A percentile compares a stretch with the other conserved stretches of the same genome.
Conservation (phyloP, 495 filamentous ascomycete species). For the Neurospora sp. region DNA sequence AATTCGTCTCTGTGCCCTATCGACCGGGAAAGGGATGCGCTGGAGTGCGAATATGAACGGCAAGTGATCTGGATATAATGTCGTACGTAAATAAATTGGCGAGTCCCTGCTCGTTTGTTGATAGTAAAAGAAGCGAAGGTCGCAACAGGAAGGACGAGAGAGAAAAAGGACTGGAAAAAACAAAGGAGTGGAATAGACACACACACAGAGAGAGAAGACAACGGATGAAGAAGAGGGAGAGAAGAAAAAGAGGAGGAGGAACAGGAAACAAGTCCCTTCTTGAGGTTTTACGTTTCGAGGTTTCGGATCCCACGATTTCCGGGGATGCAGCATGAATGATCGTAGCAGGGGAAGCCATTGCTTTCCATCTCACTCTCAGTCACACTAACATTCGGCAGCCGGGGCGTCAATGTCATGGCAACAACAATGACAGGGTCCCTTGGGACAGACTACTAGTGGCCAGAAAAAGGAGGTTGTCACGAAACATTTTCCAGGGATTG, state of each 20-base stretch:
- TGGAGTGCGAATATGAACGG: slow-evolving; percentile 6
- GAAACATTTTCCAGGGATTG: slow-evolving; percentile 28
- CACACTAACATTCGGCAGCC: background rate
- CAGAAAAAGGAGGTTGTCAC: slow-evolving; percentile 28
- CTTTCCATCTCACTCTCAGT: background rate
- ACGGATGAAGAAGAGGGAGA: slow-evolving; percentile 20
- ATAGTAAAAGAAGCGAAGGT: background rate
- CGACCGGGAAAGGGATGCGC: background rate
- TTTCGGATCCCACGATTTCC: background rate
- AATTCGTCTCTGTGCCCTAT: background rate
- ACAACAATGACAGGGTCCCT: background rate
- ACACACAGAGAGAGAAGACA: slow-evolving; percentile 16
- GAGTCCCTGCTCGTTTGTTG: slow-evolving; percentile 45
- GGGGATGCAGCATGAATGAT: slow-evolving; percentile 34
- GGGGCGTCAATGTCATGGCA: background rate
- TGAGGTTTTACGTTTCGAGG: background rate
- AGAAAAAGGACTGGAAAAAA: background rate
- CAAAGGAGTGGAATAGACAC: background rate
- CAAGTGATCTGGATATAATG: slow-evolving; percentile 4
- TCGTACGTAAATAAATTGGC: slow-evolving; percentile 22
- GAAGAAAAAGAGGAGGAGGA: slow-evolving; percentile 26
- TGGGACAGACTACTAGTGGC: background rate
- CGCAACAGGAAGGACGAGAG: background rate
- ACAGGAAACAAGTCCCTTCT: slow-evolving; percentile 23
- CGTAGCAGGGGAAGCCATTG: slow-evolving; percentile 17